These are phyloP conservation scores for Hippophae tibetana DNA, from an alignment of 306 rosid species.

Conservation along the genomic window DNA sequence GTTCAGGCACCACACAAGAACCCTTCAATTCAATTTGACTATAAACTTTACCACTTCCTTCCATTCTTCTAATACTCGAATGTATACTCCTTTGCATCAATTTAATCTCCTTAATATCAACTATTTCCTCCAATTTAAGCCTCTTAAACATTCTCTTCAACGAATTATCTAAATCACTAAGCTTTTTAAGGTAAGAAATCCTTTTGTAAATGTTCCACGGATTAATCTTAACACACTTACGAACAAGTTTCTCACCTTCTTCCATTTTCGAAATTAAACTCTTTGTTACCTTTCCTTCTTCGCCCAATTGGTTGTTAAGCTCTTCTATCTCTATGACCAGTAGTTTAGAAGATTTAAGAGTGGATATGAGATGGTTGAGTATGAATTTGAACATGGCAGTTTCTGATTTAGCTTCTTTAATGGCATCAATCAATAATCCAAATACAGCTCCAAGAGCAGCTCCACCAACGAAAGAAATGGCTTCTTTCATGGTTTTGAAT, in stretches of 20 bases:
- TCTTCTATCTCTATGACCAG: slow-evolving; percentile 18
- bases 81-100: background rate
- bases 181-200: slow-evolving; percentile 22
- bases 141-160: slow-evolving; percentile 9
- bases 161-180: slow-evolving; percentile 18
- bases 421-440: slow-evolving; percentile 10
- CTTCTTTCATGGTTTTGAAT: background rate
- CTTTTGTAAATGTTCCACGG: slow-evolving; percentile 25
- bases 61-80: background rate
- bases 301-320: slow-evolving; percentile 19
- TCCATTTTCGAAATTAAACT: slow-evolving; percentile 10
- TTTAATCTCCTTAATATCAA: slow-evolving; percentile 14
- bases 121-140: slow-evolving; percentile 11
- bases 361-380: slow-evolving; percentile 12
- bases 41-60: slow-evolving; percentile 3
- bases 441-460: slow-evolving; percentile 20
- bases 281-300: slow-evolving; percentile 13
- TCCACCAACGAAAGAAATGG: slow-evolving; percentile 8
- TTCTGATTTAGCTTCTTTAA: slow-evolving; percentile 13
- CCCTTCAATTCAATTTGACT: background rate
- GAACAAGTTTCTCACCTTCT: slow-evolving; percentile 23
- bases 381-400: slow-evolving; percentile 19
- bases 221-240: slow-evolving; percentile 17
- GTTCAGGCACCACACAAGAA: slow-evolving; percentile 25
- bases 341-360: slow-evolving; percentile 12